These are phyloP conservation scores for Paspalum notatum DNA, from an alignment of 176 grass and related monocot genomes.

Conservation along the genomic window DNA sequence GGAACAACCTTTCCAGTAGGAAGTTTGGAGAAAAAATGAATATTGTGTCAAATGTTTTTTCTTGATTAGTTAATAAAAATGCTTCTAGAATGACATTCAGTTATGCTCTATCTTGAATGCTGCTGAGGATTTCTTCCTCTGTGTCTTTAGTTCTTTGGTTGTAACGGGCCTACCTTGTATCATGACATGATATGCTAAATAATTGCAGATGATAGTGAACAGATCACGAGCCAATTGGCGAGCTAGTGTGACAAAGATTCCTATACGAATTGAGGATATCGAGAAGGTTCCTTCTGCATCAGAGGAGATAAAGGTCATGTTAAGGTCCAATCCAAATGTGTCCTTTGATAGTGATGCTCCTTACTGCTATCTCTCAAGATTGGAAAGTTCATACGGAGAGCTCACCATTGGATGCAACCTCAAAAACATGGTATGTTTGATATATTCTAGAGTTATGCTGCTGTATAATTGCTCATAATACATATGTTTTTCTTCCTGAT, in stretches of 20 bases:
- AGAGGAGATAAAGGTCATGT: conserved; percentile 70
- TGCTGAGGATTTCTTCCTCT: background rate
- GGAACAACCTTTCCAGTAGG: background rate
- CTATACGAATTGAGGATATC: conserved; percentile 73
- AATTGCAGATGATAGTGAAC: conserved; percentile 90
- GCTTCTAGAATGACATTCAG: background rate
- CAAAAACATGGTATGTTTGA: conserved; percentile 69
- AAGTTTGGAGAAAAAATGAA: conserved; percentile 6
- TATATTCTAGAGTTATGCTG: conserved; percentile 20
- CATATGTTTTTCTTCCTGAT: too few species aligned
- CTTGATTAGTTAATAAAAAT: conserved; percentile 21
- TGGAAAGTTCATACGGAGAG: conserved; percentile 76
- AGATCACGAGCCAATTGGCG: conserved; percentile 78
- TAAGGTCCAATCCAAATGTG: conserved; percentile 70
- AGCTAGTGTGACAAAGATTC: conserved; percentile 72
- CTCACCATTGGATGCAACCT: conserved; percentile 86
- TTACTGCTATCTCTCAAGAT: conserved; percentile 81
- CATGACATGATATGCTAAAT: conserved; percentile 43
- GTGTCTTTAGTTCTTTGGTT: background rate
- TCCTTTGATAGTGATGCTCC: conserved; percentile 66
- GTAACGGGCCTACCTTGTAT: conserved; percentile 29
- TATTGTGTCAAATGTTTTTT: conserved; percentile 15
- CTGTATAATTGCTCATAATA: conserved; percentile 19
- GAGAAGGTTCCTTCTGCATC: conserved; percentile 72
- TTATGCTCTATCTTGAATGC: background rate